phyloP scores from a whole-genome alignment of 2,329 filamentous ascomycete species.

The Xylariales sp. region DNA sequence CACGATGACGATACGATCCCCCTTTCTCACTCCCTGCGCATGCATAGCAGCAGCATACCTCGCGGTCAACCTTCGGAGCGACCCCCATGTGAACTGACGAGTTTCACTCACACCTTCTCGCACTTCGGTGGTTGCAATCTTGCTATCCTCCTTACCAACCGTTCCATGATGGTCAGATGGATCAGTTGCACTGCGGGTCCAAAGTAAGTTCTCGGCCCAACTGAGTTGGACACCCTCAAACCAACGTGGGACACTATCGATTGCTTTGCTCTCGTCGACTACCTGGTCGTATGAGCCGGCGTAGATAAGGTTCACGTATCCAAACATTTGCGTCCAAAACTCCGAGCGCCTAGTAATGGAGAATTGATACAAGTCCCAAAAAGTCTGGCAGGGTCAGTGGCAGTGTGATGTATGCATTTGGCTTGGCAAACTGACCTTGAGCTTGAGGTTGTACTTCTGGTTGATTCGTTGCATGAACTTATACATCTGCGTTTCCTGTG shows the following conservation, averaged over 20 bases:
- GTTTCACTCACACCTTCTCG: slow-evolving; percentile 59
- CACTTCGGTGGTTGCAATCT: slow-evolving; percentile 67
- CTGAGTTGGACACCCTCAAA: slow-evolving; percentile 71
- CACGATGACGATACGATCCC: slow-evolving; percentile 72
- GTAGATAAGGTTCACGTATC: slow-evolving; percentile 56
- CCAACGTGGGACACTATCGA: slow-evolving; percentile 71
- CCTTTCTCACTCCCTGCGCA: slow-evolving; percentile 59
- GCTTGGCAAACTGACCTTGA: slow-evolving; percentile 45
- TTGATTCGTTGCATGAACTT: slow-evolving; percentile 64
- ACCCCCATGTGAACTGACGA: slow-evolving; percentile 60
- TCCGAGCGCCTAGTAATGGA: slow-evolving; percentile 56
- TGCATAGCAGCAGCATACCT: slow-evolving; percentile 62
- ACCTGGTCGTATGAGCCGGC: slow-evolving; percentile 53
- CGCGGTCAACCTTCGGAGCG: slow-evolving; percentile 57
- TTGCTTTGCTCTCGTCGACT: slow-evolving; percentile 65
- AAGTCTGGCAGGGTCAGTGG: slow-evolving; percentile 44
- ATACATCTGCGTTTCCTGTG: slow-evolving; percentile 60
- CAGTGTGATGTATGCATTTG: too few species aligned
- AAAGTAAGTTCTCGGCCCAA: slow-evolving; percentile 78
- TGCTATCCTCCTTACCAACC: slow-evolving; percentile 63
- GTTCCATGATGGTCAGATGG: slow-evolving; percentile 43
- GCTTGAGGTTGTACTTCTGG: slow-evolving; percentile 44
- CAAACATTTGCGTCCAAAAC: slow-evolving; percentile 64
- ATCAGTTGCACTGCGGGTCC: slow-evolving; percentile 40
- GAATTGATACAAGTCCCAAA: slow-evolving; percentile 65